Conservation (phyloP, 2,329 filamentous ascomycete genomes). For the Aspergillus cejpii region DNA sequence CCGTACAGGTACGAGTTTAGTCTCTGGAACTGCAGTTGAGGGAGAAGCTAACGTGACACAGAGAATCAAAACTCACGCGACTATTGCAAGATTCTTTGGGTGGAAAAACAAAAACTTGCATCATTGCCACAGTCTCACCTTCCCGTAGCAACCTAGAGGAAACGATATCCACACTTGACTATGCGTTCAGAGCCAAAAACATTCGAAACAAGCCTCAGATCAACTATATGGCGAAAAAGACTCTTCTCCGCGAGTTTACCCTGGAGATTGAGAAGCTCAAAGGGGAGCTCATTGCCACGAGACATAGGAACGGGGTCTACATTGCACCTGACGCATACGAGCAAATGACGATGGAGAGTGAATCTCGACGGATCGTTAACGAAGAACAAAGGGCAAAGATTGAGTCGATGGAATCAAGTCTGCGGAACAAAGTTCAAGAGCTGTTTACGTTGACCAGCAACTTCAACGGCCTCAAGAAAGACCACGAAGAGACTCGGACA, state of each 20-base stretch:
- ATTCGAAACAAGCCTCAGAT: conserved; percentile 97
- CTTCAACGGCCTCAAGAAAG: conserved; percentile 82
- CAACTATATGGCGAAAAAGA: conserved; percentile 92
- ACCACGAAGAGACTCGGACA: conserved; percentile 69
- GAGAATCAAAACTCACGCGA: conserved; percentile 93
- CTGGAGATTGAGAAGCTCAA: conserved; percentile 90
- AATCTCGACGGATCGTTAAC: conserved; percentile 81
- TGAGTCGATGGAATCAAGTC: conserved; percentile 80
- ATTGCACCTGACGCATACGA: conserved; percentile 83
- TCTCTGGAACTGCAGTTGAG: not conserved
- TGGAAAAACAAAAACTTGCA: conserved; percentile 94
- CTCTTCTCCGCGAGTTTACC: conserved; percentile 81
- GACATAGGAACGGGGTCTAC: conserved; percentile 92
- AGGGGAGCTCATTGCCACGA: conserved; percentile 83
- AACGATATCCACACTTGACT: conserved; percentile 95
- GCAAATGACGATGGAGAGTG: conserved; percentile 83
- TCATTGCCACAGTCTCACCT: conserved; percentile 93
- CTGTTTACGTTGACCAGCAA: conserved; percentile 77
- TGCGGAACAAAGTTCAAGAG: conserved; percentile 91
- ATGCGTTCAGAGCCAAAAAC: conserved; percentile 96
- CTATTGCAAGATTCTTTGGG: conserved; percentile 94
- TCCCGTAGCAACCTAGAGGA: conserved; percentile 94
- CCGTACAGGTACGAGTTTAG: conserved; percentile 51
- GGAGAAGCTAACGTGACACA: conserved; percentile 37
- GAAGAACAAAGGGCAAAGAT: conserved; percentile 92